phyloP scores from a whole-genome alignment of 495 filamentous ascomycete genomes.

The Terfezia claveryi region DNA sequence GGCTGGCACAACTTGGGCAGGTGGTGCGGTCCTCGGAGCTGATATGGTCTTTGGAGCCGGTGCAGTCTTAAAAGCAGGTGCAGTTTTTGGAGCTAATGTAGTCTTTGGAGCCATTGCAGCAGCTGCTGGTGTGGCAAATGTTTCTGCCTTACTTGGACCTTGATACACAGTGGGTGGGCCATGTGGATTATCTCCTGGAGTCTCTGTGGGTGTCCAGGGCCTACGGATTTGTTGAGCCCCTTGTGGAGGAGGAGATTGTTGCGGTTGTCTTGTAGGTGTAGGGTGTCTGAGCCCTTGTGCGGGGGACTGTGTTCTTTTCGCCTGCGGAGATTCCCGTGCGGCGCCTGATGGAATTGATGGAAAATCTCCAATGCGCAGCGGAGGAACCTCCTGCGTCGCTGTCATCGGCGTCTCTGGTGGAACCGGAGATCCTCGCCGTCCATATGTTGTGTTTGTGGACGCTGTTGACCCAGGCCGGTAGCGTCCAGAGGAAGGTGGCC shows the following conservation, averaged over 20 bases:
- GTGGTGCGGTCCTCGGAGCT: not conserved
- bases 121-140: constrained; percentile 22
- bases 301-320: constrained; percentile 1
- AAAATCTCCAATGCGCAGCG: constrained; percentile 36
- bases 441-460: constrained; percentile 80
- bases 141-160: constrained; percentile 31
- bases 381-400: constrained; percentile 42
- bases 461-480: constrained; percentile 40
- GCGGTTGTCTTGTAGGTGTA: constrained; percentile 19
- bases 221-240: constrained; percentile 24
- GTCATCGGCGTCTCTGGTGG: constrained; percentile 87
- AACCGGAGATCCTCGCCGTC: constrained; percentile 77
- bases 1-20: not conserved
- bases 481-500: constrained; percentile 27
- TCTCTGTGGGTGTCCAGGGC: constrained; percentile 91
- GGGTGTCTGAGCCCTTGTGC: not conserved
- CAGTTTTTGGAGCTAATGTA: constrained; percentile 1
- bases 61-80: constrained; percentile 12
- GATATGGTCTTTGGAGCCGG: not conserved
- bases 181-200: constrained; percentile 53
- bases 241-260: constrained; percentile 23
- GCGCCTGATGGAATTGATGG: constrained; percentile 62
- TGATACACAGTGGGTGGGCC: constrained; percentile 88
- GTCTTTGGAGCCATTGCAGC: not conserved
- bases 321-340: constrained; percentile 48